Percentiles rank a stretch among this genome's conserved stretches.
Evolutionary conservation across 2,329 filamentous ascomycete species (phyloP).

Genomic region (Didymella exigua): DNA sequence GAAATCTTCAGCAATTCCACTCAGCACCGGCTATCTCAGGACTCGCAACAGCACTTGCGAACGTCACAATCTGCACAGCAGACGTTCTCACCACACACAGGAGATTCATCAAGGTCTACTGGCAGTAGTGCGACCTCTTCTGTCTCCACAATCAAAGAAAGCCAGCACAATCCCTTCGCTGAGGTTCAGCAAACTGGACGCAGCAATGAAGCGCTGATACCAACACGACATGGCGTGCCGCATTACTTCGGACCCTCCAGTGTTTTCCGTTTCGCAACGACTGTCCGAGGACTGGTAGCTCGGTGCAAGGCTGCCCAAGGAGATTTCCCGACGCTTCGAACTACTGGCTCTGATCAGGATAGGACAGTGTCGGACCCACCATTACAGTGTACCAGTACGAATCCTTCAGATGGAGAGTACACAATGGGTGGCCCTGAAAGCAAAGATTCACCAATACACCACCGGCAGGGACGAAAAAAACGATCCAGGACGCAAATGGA

Average conservation of each 20-base stretch:
- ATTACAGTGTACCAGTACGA: constrained; percentile 19
- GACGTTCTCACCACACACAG: constrained; percentile 11
- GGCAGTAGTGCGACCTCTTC: constrained; percentile 10
- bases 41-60: constrained; percentile 12
- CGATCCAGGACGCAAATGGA: constrained; percentile 26
- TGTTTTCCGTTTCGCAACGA: constrained; percentile 33
- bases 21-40: constrained; percentile 8
- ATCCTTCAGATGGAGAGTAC: constrained; percentile 30
- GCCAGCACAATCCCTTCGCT: constrained; percentile 23
- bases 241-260: constrained; percentile 40
- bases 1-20: constrained; percentile 29
- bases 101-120: constrained; percentile 14
- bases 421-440: constrained; percentile 6
- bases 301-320: constrained; percentile 28
- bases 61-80: constrained; percentile 2
- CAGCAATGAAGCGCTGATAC: constrained; percentile 25
- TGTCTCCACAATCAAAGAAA: constrained; percentile 14
- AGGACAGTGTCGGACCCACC: constrained; percentile 12
- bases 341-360: constrained; percentile 9
- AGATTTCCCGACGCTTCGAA: constrained; percentile 14
- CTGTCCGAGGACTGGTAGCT: constrained; percentile 27
- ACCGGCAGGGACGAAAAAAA: constrained; percentile 26
- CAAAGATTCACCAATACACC: constrained; percentile 5
- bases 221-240: constrained; percentile 25
- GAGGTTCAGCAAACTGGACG: constrained; percentile 19